Evolutionary conservation across 768 basidiomycete species (phyloP), one percentile per base, ranked within the genome.

Genomic region (Trametes cinnabarina): DNA sequence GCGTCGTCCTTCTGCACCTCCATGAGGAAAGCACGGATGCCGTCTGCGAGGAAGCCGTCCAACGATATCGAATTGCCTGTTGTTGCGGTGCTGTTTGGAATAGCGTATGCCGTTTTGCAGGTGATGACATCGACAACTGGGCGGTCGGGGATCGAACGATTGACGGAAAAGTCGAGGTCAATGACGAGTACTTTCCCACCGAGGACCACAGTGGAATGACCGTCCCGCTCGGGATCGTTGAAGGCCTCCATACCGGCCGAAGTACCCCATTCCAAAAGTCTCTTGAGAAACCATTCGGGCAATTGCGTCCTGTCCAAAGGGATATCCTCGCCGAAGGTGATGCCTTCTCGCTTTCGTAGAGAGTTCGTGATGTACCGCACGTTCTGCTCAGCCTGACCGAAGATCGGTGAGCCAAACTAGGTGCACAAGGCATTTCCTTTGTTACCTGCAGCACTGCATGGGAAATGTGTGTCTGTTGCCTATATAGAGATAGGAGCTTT

Each of bases 151-250:
- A 78, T 68, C 11, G 68, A 67, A 22, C 70, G 73, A 58, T 80
- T 73, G 56, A 85, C 69, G 14, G 74, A 66, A 61, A 92, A 80
- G 63, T 89, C 86, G 57, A 91, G 78, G 67, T 92, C 90, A 52
- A 92, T 73, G 32, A 92, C 89, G 10, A 92, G 74, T n/a, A 90
- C 84, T 68, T 90, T 90, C 2, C 90, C 90, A 3, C 84, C 90
- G 35, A 91, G 79, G 19, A 86, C 79, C 37, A 90, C 73, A 0
- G 79, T 85, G 39, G 79, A 73, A 23, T 74, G 74, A 15, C 79
- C 80, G 35, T 76, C 76, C 19, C 72, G 72, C 44, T 82, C 79
- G 15, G 65, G 66, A 61, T 90, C 89, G 58, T 79, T 82, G 74
- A 88, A 92, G 3, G 83, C 76, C 65, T 91, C 87, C 87, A 91